phyloP scores from a whole-genome alignment of 148 eudicot genomes.

The Bassia scoparia region DNA sequence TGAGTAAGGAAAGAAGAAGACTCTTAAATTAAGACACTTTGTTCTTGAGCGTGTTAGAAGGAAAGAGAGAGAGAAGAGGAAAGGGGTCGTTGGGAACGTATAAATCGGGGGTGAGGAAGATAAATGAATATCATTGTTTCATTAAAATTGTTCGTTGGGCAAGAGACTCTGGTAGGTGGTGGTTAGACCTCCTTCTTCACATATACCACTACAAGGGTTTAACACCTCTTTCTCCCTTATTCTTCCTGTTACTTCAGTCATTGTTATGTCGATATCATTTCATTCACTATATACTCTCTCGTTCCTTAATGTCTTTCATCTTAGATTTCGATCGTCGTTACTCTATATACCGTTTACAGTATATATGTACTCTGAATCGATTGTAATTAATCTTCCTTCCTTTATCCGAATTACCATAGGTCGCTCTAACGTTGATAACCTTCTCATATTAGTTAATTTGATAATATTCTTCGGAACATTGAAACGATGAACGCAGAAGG shows the following conservation, averaged over 20 bases:
- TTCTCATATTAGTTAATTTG: too few species aligned
- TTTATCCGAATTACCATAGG: too few species aligned
- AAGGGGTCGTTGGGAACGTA: slow-evolving; percentile 31
- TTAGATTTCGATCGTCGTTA: too few species aligned
- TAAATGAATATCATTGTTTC: slow-evolving; percentile 33
- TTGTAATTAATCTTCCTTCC: too few species aligned
- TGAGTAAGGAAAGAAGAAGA: background rate
- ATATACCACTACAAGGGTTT: background rate
- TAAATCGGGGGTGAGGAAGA: slow-evolving; percentile 16
- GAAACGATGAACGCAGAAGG: too few species aligned
- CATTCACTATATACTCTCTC: background rate
- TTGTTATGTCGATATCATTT: background rate
- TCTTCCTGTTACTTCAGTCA: background rate
- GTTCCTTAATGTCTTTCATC: too few species aligned
- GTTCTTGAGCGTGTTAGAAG: background rate
- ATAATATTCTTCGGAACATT: too few species aligned
- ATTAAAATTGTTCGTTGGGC: slow-evolving; percentile 48
- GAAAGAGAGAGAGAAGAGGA: slow-evolving; percentile 1
- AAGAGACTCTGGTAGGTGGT: slow-evolving; percentile 54
- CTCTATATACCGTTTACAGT: too few species aligned
- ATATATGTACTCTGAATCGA: too few species aligned
- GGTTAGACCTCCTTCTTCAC: slow-evolving; percentile 49
- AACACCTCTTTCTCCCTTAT: background rate
- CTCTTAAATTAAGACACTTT: background rate
- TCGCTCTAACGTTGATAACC: too few species aligned